Evolutionary conservation across 2,329 filamentous ascomycete species (phyloP), one percentile per base, ranked within the genome.

Genomic region (Orbilia javanica): DNA sequence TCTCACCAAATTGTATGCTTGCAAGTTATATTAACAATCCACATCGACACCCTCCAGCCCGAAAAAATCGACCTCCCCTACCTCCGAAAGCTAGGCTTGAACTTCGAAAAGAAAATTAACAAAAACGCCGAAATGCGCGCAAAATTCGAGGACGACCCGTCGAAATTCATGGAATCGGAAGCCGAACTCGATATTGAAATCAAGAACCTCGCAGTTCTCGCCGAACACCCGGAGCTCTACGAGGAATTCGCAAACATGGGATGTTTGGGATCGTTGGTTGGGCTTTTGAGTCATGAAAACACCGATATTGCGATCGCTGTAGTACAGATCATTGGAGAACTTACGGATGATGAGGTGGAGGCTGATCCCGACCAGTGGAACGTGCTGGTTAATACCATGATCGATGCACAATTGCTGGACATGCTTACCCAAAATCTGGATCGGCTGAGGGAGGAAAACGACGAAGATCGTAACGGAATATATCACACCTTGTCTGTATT

Each of bases 291-390:
- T 15, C 96, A 99, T 83, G 96, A 99, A 82, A 99, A 99, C 83
- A 95, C 94, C 0, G 96, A 99, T 82, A 96, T 99, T 80, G 94
- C 96, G 10, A 97, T 98, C 81, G 93, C 92, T 79, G 93, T 92
- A 0, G 90, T 97, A 62, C 92, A 98, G 85, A 92, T 97, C 55
- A 89, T 99, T 63, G 91, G 90, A 70, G 96, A 99, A 85, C 86
- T 98, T 80, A 96, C 93, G 13, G 96, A 98, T 82, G 94, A 99
- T 83, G 95, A 98, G 82, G 93, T 97, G 1, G 88, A 90, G 48
- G 93, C 92, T 1, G 90, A 91, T 76, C 90, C 94, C 81, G 89
- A 89, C 69, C 90, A 97, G 82, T 97, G 94, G 93, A 89, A 92
- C 78, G 86, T 85, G 0, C 85, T 99, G 7, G 93, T 94, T 0